A percentile compares a stretch with the other conserved stretches of the same genome.
Evolutionary conservation across 2,329 filamentous ascomycete genomes (phyloP).

Genomic region (Paraphoma sp.): DNA sequence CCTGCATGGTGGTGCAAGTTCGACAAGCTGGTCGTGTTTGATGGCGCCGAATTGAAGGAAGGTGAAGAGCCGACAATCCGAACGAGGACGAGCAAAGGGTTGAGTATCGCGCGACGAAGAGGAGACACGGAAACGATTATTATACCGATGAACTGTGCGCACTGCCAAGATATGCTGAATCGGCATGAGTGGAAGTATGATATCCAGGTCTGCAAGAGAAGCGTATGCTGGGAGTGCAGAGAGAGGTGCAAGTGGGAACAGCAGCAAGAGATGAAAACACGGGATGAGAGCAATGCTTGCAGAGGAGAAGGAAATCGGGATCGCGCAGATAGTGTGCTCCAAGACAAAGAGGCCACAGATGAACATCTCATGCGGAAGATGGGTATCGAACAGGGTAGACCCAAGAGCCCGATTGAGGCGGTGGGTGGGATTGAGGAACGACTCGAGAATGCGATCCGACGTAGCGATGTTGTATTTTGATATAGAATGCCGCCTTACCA

Average conservation of each 20-base stretch:
- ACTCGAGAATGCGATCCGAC: slow-evolving; percentile 6
- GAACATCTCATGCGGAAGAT: slow-evolving; percentile 30
- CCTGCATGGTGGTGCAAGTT: slow-evolving; percentile 47
- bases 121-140: slow-evolving; percentile 39
- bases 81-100: slow-evolving; percentile 39
- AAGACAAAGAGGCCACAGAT: slow-evolving; percentile 24
- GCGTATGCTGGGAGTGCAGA: slow-evolving; percentile 43
- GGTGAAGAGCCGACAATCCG: slow-evolving; percentile 19
- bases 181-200: slow-evolving; percentile 45
- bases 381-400: slow-evolving; percentile 23
- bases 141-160: slow-evolving; percentile 38
- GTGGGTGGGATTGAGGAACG: slow-evolving; percentile 30
- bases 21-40: slow-evolving; percentile 43
- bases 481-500: too few species aligned
- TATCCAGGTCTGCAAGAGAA: slow-evolving; percentile 38
- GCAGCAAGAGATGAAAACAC: slow-evolving; percentile 18
- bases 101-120: slow-evolving; percentile 35
- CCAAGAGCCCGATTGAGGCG: slow-evolving; percentile 21
- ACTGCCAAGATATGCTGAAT: slow-evolving; percentile 44
- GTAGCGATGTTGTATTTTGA: too few species aligned
- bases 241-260: slow-evolving; percentile 43
- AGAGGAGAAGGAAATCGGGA: slow-evolving; percentile 19
- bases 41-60: slow-evolving; percentile 26
- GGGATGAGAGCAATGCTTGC: background rate
- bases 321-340: slow-evolving; percentile 40